A percentile compares a stretch with the other conserved stretches of the same genome.
Conservation (phyloP, 2,329 filamentous ascomycete species). For the Aureobasidium sp. region DNA sequence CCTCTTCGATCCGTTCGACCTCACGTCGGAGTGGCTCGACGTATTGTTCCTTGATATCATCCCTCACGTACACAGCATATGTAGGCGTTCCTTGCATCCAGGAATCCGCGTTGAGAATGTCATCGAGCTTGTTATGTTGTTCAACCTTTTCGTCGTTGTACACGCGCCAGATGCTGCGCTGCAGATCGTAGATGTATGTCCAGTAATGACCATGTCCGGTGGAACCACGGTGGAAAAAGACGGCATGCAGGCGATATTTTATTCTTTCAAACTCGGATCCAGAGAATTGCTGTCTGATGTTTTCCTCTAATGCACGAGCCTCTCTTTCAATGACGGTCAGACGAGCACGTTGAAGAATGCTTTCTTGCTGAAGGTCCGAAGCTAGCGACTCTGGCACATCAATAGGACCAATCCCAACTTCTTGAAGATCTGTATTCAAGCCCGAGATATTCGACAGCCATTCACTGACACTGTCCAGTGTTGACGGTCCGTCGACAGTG, state of each 20-base stretch:
- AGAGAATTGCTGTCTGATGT: conserved; percentile 54
- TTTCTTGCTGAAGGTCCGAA: conserved; percentile 39
- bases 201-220: conserved; percentile 74
- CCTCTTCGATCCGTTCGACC: neutral
- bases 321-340: conserved; percentile 33
- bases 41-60: conserved; percentile 53
- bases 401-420: conserved; percentile 33
- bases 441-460: conserved; percentile 39
- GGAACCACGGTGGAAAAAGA: conserved; percentile 81
- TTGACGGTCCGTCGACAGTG: conserved; percentile 25
- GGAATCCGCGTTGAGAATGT: conserved; percentile 62
- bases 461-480: conserved; percentile 30
- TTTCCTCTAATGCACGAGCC: conserved; percentile 42
- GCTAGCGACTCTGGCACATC: conserved; percentile 38
- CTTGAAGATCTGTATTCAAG: conserved; percentile 33
- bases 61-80: conserved; percentile 75
- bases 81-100: conserved; percentile 66
- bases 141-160: conserved; percentile 87
- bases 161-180: conserved; percentile 72
- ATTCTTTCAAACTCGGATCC: conserved; percentile 56
- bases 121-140: conserved; percentile 53
- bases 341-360: conserved; percentile 40
- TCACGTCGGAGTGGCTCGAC: conserved; percentile 40
- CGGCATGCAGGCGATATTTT: conserved; percentile 78
- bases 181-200: conserved; percentile 92